Base-by-base conservation (phyloP, 257 asterid genomes). In the Buddleja alternifolia region DNA sequence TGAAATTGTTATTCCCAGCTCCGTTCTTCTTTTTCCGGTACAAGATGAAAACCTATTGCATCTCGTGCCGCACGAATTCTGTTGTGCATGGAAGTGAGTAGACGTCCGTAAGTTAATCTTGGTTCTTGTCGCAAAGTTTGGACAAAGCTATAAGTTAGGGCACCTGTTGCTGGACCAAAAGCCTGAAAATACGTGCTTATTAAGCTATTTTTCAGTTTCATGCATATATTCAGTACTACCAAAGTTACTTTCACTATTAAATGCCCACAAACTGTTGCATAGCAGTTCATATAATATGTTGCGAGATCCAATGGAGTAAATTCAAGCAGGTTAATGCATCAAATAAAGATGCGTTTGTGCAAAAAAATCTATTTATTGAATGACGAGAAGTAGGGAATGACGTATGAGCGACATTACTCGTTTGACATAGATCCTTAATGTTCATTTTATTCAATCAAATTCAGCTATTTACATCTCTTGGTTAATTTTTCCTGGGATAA, bases 101-200 rank as follows among this genome's bases (percentile, higher is more conserved):
- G 80, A 63, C 60, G 73, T 8, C 94, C 96, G 29, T 92, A 92
- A 32, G 89, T 84, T 74, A 83, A 14, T 59, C 68, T 62, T n/a
- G 84, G 82, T 65, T 81, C 84, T 67, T 79, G 74, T 69, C 73
- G 81, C 74, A 89, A n/a, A 14, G 83, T 73, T 73, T 76, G 76
- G 74, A 84, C 81, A 71, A 92, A 85, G 85, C 85, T 80, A 62
- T 78, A 84, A 73, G 98, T 92, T 69, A 92, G 70, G 34, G 90
- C 95, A 19, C 98, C 96, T 6, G 66, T 72, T 20, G 90, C 63
- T 3, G 42, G 55, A 47, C 96, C 94, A 82, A 85, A 85, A 69
- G 88, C 87, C 98, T 89, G 82, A 59, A 75, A 56, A 75, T 76
- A 57, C 60, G 65, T 34, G 10, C 37, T 29, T 5, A 58, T 16